A percentile compares a stretch with the other conserved stretches of the same genome.
phyloP scores from a whole-genome alignment of 768 basidiomycete genomes.

The Porpolomopsis calyptriformis region DNA sequence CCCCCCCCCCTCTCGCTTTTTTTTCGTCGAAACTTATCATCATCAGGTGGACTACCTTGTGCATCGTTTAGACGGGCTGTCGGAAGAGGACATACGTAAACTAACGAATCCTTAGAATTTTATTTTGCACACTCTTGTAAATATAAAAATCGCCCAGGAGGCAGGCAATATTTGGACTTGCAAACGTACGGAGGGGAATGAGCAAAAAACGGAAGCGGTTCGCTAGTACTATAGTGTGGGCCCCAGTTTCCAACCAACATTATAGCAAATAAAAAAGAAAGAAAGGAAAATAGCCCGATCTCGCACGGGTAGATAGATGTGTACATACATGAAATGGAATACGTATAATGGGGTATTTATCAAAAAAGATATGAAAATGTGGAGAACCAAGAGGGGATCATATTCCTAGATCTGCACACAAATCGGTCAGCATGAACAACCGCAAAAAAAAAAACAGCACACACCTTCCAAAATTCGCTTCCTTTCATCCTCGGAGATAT shows the following conservation, averaged over 20 bases:
- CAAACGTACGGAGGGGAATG: no score
- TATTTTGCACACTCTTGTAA: not conserved
- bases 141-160: not conserved
- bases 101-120: conserved; percentile 28
- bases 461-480: conserved; percentile 64
- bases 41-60: conserved; percentile 90
- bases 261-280: no score
- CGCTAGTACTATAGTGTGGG: no score
- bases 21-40: not conserved
- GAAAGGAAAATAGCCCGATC: conserved; percentile 5
- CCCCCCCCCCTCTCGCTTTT: no score
- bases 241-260: no score
- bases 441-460: conserved; percentile 10
- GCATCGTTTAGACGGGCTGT: conserved; percentile 75
- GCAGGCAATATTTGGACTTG: no score
- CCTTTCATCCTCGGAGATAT: conserved; percentile 66
- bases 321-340: conserved; percentile 5
- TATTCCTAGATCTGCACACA: conserved; percentile 34
- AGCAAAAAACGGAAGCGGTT: not conserved
- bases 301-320: conserved; percentile 9
- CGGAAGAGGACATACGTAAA: conserved; percentile 67
- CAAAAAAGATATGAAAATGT: not conserved
- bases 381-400: conserved; percentile 17
- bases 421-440: not conserved
- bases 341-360: not conserved